Evolutionary conservation across 306 rosid genomes (phyloP).

Genomic region (Trichosanthes cucumerina): DNA sequence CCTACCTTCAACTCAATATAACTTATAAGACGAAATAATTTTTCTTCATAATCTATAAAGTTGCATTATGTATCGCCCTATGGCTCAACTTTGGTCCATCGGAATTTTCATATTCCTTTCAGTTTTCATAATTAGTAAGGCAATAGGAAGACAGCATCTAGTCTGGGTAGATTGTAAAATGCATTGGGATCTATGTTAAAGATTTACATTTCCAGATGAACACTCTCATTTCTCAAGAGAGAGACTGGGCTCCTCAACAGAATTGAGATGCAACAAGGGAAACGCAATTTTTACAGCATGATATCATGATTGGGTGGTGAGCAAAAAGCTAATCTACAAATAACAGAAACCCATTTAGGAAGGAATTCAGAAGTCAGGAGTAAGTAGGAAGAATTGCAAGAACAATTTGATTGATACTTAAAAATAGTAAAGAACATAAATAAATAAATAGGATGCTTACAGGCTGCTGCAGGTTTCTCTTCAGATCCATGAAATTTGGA

Average conservation of each 20-base stretch:
- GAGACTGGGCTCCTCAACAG: not conserved
- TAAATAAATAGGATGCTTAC: slow-evolving; percentile 38
- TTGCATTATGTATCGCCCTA: not conserved
- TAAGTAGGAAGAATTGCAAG: not conserved
- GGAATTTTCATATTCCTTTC: not conserved
- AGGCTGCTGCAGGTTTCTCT: slow-evolving; percentile 92
- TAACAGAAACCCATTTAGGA: not conserved
- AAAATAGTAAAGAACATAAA: not conserved
- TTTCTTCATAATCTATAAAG: not conserved
- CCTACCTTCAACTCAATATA: not conserved
- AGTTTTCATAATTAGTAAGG: not conserved
- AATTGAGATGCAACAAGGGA: not conserved
- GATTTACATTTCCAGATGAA: not conserved
- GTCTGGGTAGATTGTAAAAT: not conserved
- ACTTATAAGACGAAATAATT: not conserved
- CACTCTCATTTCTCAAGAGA: not conserved
- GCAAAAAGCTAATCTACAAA: not conserved
- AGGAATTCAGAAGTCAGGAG: not conserved
- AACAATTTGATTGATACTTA: not conserved
- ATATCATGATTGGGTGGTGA: not conserved
- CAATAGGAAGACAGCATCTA: not conserved
- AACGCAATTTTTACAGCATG: not conserved
- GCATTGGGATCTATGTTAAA: not conserved
- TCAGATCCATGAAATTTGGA: slow-evolving; percentile 40
- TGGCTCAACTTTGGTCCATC: not conserved